phyloP scores from a whole-genome alignment of 768 basidiomycete species.

The Serendipita vermifera region DNA sequence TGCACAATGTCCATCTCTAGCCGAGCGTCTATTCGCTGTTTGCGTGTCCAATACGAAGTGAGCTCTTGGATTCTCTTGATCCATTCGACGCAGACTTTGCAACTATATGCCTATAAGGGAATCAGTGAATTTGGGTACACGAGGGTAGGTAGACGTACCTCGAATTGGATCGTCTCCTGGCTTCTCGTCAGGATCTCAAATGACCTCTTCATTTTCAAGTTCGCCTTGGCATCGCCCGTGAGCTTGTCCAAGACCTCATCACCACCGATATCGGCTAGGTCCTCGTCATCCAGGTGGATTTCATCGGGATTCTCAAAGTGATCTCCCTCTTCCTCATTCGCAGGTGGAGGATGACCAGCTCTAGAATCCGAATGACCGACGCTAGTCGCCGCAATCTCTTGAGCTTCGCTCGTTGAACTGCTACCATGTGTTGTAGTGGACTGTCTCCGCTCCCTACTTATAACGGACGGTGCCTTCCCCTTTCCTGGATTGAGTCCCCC shows the following conservation, averaged over 20 bases:
- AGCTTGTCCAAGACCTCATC: slow-evolving; percentile 34
- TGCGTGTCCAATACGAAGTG: slow-evolving; percentile 63
- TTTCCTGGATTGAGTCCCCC: not conserved
- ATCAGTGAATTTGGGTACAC: not conserved
- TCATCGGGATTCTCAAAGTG: slow-evolving; percentile 14
- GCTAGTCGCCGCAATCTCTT: not conserved
- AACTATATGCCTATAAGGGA: slow-evolving; percentile 44
- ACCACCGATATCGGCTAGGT: slow-evolving; percentile 55
- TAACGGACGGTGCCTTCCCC: not conserved
- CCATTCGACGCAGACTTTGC: slow-evolving; percentile 68
- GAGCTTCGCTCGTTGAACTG: not conserved
- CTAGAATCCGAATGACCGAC: slow-evolving; percentile 8
- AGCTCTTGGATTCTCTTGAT: slow-evolving; percentile 59
- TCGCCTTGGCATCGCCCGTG: slow-evolving; percentile 31
- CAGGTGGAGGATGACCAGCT: too few species aligned
- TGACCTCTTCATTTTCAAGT: slow-evolving; percentile 45
- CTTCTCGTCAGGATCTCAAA: slow-evolving; percentile 66
- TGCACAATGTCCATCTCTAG: slow-evolving; percentile 72
- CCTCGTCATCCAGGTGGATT: slow-evolving; percentile 27
- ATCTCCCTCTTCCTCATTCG: not conserved
- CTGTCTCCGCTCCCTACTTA: not conserved
- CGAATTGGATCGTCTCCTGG: slow-evolving; percentile 59
- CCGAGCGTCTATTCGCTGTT: slow-evolving; percentile 60
- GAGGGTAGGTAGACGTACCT: slow-evolving; percentile 37
- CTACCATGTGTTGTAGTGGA: not conserved